Base-by-base conservation (phyloP, 257 asterid genomes). In the Nicotiana attenuata region DNA sequence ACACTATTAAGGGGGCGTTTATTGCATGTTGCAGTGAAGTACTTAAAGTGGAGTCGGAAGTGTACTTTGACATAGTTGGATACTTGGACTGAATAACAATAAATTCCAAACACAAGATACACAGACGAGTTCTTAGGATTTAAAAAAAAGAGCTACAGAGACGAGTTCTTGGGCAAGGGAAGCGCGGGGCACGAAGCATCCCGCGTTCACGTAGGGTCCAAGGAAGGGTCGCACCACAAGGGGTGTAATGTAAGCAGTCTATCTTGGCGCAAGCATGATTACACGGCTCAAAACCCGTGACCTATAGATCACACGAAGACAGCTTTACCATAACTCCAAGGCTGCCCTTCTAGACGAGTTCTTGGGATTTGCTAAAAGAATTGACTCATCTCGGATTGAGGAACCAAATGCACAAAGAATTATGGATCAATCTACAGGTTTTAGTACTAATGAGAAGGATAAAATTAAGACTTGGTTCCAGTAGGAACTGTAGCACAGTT, bases 321-420 rank as follows among this genome's bases (percentile, higher is more conserved):
- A 28, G 2, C 29, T 28, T 28, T 28, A 28, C 29, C 29, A 28
- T 28, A 28, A 28, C 29, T 28, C 29, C 29, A 2, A 28, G 29
- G 29, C 29, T 28, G 29, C 29, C 2, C 29, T 28, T 28, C 29
- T 28, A 28, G 50, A 41, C 14, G 57, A 52, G 45, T 50, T 47
- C 45, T 24, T 50, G 29, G 2, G 2, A 47, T 73, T 47, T 47
- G 61, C 79, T 22, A 73, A 73, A 57, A 57, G 22, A 50, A 0
- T 80, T 31, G 61, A 65, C 78, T 28, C 31, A 80, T 33, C 55
- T 29, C 11, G 31, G 61, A 22, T 26, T 65, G 76, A 80, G 22
- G 76, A 41, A 65, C 76, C 57, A 63, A 63, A 61, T 13, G 47
- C 76, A 80, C 69, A 80, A 80, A 80, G n/a, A 31, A 28, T 10